Base-by-base conservation (phyloP, 208 protist genomes). In the Trypanosoma rangeli region DNA sequence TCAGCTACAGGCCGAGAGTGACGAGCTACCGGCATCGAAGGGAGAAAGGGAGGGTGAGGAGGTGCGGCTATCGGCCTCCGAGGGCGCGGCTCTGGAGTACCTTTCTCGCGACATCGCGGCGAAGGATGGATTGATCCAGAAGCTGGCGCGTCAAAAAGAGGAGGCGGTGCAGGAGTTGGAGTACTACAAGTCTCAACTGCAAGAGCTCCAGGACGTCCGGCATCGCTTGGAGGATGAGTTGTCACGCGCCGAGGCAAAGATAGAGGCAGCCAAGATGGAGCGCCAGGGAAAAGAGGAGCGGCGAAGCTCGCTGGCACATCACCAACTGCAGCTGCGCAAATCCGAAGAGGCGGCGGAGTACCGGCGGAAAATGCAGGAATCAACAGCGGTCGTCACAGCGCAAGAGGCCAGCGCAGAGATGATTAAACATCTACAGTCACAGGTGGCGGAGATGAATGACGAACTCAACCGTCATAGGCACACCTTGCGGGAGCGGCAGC, bases 221-320 rank as follows among this genome's bases (percentile, higher is more conserved):
- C 60, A 55, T 3, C 53, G 33, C 15, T 73, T 90, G 44, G 70
- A 76, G 42, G 74, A 78, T 35, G 84, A 94, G 52, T 65, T 90
- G 52, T 60, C 56, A n/a, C 48, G 52, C 29, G 78, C 80, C 16
- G 79, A 84, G 70, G 60, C 55, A 39, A 66, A 63, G 46, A 68
- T 90, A 29, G 84, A 86, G 79, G 60, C 55, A 48, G 82, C 83
- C 3, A 76, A 80, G 78, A 76, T 85, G 68, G 76, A 73, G 33
- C 50, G 53, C 10, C 53, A 82, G 35, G 55, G 68, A 33, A 82
- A 81, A 28, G 56, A 71, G 31, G 80, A 85, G 48, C 73, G 76
- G 28, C 62, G 35, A 10, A 67, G 64, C 18, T 49, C 84, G 49
- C 61, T 70, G n/a, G 64, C 78, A 15, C 50, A 73, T 29, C 87